Conservation (phyloP, 2,329 filamentous ascomycete genomes). For the Cercospora sp. region DNA sequence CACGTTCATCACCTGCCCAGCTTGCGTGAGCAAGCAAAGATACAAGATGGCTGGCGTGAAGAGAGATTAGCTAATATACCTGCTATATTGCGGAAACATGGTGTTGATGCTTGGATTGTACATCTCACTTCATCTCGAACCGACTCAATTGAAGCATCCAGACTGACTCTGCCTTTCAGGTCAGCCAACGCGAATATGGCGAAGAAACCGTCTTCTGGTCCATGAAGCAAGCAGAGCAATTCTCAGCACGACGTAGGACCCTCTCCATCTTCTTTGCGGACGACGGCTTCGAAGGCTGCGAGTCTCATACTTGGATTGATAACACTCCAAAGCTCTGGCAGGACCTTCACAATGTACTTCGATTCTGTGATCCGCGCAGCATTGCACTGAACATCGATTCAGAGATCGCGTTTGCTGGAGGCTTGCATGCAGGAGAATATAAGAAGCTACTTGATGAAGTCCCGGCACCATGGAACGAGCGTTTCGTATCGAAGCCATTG, state of each 20-base stretch:
- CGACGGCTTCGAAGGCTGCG: conserved; percentile 5
- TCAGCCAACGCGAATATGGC: conserved; percentile 28
- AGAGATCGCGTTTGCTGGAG: conserved; percentile 27
- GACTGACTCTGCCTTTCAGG: conserved; percentile 5
- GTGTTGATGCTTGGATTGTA: conserved; percentile 29
- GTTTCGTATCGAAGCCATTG: conserved; percentile 20
- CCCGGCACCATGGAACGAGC: conserved; percentile 15
- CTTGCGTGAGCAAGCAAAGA: conserved; percentile 24
- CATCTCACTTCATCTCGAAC: not conserved
- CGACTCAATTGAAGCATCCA: not conserved
- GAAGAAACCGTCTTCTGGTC: conserved; percentile 31
- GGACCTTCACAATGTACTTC: conserved; percentile 14
- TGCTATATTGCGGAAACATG: conserved; percentile 21
- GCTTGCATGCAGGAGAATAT: conserved; percentile 24
- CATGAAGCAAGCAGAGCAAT: conserved; percentile 26
- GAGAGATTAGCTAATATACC: conserved; percentile 24
- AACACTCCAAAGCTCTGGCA: conserved; percentile 22
- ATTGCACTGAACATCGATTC: conserved; percentile 24
- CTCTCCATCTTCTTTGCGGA: conserved; percentile 24
- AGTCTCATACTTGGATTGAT: conserved; percentile 24
- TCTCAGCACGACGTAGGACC: conserved; percentile 26
- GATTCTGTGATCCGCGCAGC: conserved; percentile 15
- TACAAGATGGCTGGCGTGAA: conserved; percentile 26
- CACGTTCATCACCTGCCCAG: conserved; percentile 18
- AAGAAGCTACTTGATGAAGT: conserved; percentile 12